Evolutionary conservation across 1,139 yeast species (phyloP), one percentile per base, ranked within the genome.

Genomic region (Wickerhamomyces sp.): DNA sequence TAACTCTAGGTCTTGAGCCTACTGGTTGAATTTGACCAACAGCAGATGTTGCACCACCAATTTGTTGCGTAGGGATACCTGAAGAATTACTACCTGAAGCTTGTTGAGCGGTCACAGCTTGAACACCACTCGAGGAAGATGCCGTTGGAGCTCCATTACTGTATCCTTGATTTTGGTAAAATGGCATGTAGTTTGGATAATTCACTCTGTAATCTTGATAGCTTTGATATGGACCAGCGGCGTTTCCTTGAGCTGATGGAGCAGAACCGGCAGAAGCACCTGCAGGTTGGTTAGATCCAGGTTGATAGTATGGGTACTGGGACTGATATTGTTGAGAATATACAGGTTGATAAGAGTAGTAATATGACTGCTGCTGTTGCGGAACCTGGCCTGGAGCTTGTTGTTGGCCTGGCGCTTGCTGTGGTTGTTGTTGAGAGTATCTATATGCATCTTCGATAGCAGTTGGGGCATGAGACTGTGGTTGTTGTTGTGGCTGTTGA

Each of bases 1-100:
- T 86, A 44, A 89, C 93, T 47, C 93, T 70, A 18, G 96, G 96
- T 46, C 87, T 71, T 46, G 81, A 62, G 14, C 76, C 78, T 17
- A 73, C 72, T 5, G 80, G 80, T 37, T 75, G 78, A 21, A 66
- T 60, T 54, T 75, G 80, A n/a, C 80, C 80, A 28, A 49, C 41
- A 3, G 45, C 32, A 9, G 45, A 39, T 12, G 38, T 30, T 17
- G 33, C 22, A 2, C 30, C 13, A 16, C 19, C 14, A 19, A 32
- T 30, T 26, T 30, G 33, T 17, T 35, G 29, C 23, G 36, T 18
- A 14, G 10, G 25, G 17, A 16, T 7, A 12, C 18, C 20, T 6
- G 31, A 9, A 21, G 33, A 30, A n/a, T n/a, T n/a, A n/a, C n/a
- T n/a, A n/a, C n/a, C n/a, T 24, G 38, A 26, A 36, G 31, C 28